Conservation (phyloP, 306 rosid species). For the Pachyrhizus erosus region DNA sequence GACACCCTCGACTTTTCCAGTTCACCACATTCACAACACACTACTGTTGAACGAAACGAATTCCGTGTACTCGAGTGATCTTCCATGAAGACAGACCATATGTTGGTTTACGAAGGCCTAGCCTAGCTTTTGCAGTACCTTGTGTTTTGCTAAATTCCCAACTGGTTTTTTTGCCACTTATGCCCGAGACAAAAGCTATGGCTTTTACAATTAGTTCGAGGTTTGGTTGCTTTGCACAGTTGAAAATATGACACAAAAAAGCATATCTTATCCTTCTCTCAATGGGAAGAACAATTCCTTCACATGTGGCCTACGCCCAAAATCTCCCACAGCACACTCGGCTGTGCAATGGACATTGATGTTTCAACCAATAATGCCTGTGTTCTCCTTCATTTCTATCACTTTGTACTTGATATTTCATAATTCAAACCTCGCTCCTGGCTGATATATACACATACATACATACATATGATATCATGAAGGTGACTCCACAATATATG, state of each 20-base stretch:
- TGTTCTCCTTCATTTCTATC: constrained; percentile 13
- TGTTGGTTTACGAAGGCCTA: constrained; percentile 22
- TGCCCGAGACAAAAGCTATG: constrained; percentile 43
- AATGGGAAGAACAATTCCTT: constrained; percentile 2
- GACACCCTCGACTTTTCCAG: neutral
- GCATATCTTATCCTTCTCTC: constrained; percentile 29
- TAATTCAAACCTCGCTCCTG: neutral
- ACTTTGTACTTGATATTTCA: neutral
- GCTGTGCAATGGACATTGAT: constrained; percentile 34
- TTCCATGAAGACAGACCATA: constrained; percentile 37
- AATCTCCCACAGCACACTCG: constrained; percentile 5
- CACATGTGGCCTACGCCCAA: constrained; percentile 20
- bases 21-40: neutral
- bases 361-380: constrained; percentile 45
- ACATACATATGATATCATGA: constrained; percentile 14
- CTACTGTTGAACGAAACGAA: neutral
- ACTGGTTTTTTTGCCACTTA: constrained; percentile 26
- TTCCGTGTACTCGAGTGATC: constrained; percentile 25
- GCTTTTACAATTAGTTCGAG: constrained; percentile 1
- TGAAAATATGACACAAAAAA: constrained; percentile 33
- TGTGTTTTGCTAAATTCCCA: constrained; percentile 14
- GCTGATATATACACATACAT: too few relatives aligned
- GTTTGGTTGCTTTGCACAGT: neutral
- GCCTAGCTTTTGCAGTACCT: constrained; percentile 14
- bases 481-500: constrained; percentile 27